Evolutionary conservation across 2,329 filamentous ascomycete genomes (phyloP), one percentile per base, ranked within the genome.

Genomic region (Sporothrix curviconia): DNA sequence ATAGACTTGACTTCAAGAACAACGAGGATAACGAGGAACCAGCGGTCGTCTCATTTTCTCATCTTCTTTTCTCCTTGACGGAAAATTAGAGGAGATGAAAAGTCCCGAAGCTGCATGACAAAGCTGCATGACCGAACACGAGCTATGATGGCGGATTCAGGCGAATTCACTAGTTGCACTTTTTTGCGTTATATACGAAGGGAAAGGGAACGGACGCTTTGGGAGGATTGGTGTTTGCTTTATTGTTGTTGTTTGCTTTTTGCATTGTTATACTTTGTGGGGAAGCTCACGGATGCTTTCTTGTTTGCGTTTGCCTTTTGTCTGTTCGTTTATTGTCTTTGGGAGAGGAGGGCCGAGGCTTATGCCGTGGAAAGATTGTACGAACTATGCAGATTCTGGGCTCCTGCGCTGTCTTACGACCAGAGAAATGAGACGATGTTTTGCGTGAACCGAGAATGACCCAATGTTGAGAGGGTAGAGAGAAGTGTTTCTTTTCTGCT

Each of bases 101-200:
- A 24, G 51, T 36, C 43, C 32, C 53, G 12, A 14, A 30, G 58
- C 59, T 62, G 56, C 50, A 61, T 56, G 62, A 63, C 57, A 57
- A 42, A 51, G 50, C n/a, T n/a, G n/a, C n/a, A n/a, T n/a, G n/a
- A n/a, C n/a, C n/a, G n/a, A n/a, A 40, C 59, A 61, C 43, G 61
- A 61, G 43, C 46, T n/a, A n/a, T n/a, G n/a, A n/a, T n/a, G n/a
- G n/a, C n/a, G n/a, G n/a, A n/a, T 56, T 57, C 55, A 46, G 54
- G 56, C 55, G 49, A 47, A 37, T 39, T 46, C 15, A 39, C n/a
- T 52, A 12, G 7, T 51, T 52, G 36, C 34, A 9, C 15, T 32
- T 43, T 28, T 49, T 30, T 34, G 50, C 17, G 19, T 46, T 50
- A 37, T 46, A 55, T 55, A 46, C 39, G 32, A 53, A 44, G 58